Evolutionary conservation across 2,329 filamentous ascomycete genomes (phyloP).

Genomic region (Cercospora berteroae): DNA sequence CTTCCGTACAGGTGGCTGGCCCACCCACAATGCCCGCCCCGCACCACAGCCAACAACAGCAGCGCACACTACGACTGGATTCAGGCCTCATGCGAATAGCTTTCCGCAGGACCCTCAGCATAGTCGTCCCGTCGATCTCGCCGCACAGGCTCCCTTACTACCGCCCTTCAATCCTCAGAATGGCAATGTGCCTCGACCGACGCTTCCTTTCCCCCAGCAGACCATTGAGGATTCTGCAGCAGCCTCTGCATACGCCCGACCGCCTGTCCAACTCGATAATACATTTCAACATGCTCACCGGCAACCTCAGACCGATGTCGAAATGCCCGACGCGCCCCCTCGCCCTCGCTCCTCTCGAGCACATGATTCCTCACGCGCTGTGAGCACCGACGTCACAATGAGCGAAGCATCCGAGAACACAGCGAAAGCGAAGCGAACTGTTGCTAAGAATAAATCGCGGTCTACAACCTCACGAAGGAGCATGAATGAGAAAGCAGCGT

Average conservation of each 20-base stretch:
- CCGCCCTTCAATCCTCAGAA: conserved; percentile 33
- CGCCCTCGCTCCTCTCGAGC: conserved; percentile 45
- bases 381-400: conserved; percentile 29
- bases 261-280: background rate
- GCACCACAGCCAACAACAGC: conserved; percentile 15
- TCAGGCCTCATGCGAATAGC: conserved; percentile 36
- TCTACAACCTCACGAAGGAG: conserved; percentile 39
- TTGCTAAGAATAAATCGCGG: conserved; percentile 49
- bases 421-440: conserved; percentile 37
- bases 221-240: conserved; percentile 16
- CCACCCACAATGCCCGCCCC: conserved; percentile 16
- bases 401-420: conserved; percentile 27
- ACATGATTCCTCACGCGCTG: conserved; percentile 29
- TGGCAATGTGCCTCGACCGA: conserved; percentile 12
- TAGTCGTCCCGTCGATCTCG: conserved; percentile 25
- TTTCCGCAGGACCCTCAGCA: conserved; percentile 31
- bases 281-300: background rate
- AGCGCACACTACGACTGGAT: conserved; percentile 8
- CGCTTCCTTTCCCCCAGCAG: conserved; percentile 30
- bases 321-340: conserved; percentile 25
- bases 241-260: conserved; percentile 4
- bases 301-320: conserved; percentile 6
- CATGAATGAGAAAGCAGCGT: conserved; percentile 38
- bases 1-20: conserved; percentile 38
- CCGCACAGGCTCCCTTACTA: conserved; percentile 24